Evolutionary conservation across 139 green algal species (phyloP).

Genomic region (Tetradesmus obliquus): DNA sequence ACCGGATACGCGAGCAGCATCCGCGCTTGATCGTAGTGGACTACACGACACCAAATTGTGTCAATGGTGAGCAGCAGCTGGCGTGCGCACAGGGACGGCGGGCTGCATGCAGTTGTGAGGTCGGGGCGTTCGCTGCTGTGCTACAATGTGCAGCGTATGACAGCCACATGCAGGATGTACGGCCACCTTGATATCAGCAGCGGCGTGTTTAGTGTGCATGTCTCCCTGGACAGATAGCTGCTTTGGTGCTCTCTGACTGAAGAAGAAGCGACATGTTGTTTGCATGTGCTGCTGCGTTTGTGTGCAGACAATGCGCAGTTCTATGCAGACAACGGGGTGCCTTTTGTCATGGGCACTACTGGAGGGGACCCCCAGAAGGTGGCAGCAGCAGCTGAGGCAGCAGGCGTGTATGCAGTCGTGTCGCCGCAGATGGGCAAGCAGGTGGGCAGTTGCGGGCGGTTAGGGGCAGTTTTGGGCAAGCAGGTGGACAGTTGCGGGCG

Average conservation of each 20-base stretch:
- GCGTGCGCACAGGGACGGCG: not conserved
- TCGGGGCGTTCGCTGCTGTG: too few species aligned
- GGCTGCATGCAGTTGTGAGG: not conserved
- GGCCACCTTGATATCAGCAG: too few species aligned
- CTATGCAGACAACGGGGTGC: constrained; percentile 84
- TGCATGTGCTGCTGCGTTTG: not conserved
- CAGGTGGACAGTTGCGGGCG: not conserved
- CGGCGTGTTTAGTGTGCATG: too few species aligned
- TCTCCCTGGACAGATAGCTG: not conserved
- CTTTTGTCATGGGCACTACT: constrained; percentile 99
- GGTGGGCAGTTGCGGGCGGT: constrained; percentile 9
- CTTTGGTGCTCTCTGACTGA: not conserved
- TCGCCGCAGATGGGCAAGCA: constrained; percentile 99
- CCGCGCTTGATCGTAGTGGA: constrained; percentile 92
- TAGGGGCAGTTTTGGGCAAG: not conserved
- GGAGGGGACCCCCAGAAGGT: constrained; percentile 92
- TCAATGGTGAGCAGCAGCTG: constrained; percentile 37
- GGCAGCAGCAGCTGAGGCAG: constrained; percentile 48
- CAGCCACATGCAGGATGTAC: too few species aligned
- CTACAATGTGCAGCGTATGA: too few species aligned
- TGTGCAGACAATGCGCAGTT: constrained; percentile 84
- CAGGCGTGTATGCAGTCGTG: constrained; percentile 91
- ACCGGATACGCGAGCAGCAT: constrained; percentile 47
- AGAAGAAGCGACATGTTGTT: not conserved
- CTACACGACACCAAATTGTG: constrained; percentile 91